Evolutionary conservation across 345 rosid species (phyloP).

Genomic region (Linum usitatissimum): DNA sequence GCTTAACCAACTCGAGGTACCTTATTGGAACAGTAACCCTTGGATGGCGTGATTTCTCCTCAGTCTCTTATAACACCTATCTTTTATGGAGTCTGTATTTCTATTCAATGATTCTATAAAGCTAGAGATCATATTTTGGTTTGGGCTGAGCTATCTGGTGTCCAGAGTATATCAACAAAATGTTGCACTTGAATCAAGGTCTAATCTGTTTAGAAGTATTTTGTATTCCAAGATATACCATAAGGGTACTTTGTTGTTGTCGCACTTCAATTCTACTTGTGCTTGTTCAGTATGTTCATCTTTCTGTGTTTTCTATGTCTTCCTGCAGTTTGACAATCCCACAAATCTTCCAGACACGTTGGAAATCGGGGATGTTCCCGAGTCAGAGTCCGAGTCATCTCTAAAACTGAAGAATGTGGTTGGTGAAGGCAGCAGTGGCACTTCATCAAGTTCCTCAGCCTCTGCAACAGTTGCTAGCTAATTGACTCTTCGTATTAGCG

Average conservation of each 20-base stretch:
- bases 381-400: conserved; percentile 23
- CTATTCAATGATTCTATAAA: not conserved
- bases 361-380: conserved; percentile 83
- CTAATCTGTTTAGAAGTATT: not conserved
- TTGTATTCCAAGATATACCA: not conserved
- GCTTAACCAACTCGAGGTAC: conserved; percentile 82
- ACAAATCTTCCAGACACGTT: conserved; percentile 67
- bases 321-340: conserved; percentile 37
- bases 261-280: not conserved
- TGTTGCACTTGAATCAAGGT: not conserved
- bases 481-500: not conserved
- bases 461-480: conserved; percentile 21
- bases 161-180: not conserved
- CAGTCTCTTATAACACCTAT: not conserved
- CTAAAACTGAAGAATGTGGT: conserved; percentile 42
- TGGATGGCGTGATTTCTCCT: not conserved
- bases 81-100: not conserved
- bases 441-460: conserved; percentile 34
- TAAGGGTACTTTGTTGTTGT: not conserved
- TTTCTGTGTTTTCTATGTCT: conserved; percentile 3
- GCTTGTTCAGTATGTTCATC: not conserved
- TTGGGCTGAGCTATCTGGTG: not conserved
- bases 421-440: conserved; percentile 36
- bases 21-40: not conserved
- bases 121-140: not conserved